Evolutionary conservation across 371 early-diverging fungal genomes (phyloP).

Genomic region (Rhizopus delemar): DNA sequence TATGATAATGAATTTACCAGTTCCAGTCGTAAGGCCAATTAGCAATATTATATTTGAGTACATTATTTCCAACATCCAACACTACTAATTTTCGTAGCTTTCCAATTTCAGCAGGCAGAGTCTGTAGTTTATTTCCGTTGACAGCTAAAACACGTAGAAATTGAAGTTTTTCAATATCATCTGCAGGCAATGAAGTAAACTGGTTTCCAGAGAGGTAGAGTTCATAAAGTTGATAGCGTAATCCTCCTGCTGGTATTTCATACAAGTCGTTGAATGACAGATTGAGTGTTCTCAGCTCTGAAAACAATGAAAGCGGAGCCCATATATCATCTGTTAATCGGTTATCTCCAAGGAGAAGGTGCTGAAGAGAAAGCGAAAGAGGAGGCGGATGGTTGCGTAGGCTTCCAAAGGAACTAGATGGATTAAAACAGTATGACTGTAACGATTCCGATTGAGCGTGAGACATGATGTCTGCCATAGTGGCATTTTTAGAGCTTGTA

Average conservation of each 20-base stretch:
- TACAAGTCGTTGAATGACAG: conserved; percentile 80
- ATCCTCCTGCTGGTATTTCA: conserved; percentile 65
- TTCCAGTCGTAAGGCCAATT: conserved; percentile 97
- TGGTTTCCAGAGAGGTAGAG: conserved; percentile 86
- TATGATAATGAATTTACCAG: conserved; percentile 54
- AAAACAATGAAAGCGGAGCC: conserved; percentile 65
- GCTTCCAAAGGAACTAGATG: conserved; percentile 43
- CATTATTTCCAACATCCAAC: conserved; percentile 85
- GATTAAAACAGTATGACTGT: conserved; percentile 37
- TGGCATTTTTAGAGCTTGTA: background rate
- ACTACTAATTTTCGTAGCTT: conserved; percentile 73
- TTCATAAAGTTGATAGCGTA: conserved; percentile 57
- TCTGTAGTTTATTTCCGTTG: conserved; percentile 85
- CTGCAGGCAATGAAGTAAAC: conserved; percentile 77
- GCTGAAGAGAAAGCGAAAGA: conserved; percentile 56
- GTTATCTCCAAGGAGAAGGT: conserved; percentile 77
- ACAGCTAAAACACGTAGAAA: conserved; percentile 70
- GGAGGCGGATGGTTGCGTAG: conserved; percentile 57
- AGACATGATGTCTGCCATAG: background rate
- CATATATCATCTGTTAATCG: conserved; percentile 75
- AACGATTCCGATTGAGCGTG: conserved; percentile 1
- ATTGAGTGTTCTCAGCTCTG: conserved; percentile 77
- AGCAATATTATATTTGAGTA: conserved; percentile 85
- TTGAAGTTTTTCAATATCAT: conserved; percentile 75
- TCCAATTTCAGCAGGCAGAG: conserved; percentile 85